Conservation (phyloP, 1,284 basidiomycete species). For the Termitomyces sp. region DNA sequence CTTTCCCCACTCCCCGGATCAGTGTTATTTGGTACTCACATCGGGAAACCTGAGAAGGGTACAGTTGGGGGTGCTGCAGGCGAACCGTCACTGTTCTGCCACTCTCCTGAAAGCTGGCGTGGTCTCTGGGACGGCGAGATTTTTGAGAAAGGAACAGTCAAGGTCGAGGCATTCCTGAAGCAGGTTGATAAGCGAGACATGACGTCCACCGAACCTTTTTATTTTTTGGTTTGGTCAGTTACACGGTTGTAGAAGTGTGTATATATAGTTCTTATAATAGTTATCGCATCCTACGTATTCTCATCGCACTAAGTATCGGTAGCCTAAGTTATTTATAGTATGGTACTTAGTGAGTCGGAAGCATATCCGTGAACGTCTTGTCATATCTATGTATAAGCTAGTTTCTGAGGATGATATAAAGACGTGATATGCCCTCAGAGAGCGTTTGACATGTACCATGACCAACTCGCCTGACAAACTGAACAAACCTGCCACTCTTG, state of each 20-base stretch:
- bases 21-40: constrained; percentile 21
- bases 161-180: constrained; percentile 19
- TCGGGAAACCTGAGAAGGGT: constrained; percentile 22
- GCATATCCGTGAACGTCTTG: background rate
- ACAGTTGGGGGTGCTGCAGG: constrained; percentile 1
- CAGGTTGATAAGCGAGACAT: constrained; percentile 9
- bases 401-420: background rate
- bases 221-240: constrained; percentile 14
- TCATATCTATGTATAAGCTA: too few species aligned
- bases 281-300: too few species aligned
- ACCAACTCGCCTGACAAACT: background rate
- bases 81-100: constrained; percentile 25
- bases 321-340: too few species aligned
- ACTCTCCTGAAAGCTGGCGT: constrained; percentile 34
- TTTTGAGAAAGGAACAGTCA: constrained; percentile 23
- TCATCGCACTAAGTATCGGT: too few species aligned
- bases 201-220: background rate
- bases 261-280: too few species aligned
- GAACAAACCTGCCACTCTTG: constrained; percentile 4
- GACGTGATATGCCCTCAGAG: background rate
- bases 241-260: constrained; percentile 11
- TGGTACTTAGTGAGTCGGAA: too few species aligned
- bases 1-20: constrained; percentile 19
- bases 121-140: constrained; percentile 31
- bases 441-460: background rate